A percentile compares a stretch with the other conserved stretches of the same genome.
These are phyloP conservation scores for Lasiosphaeria miniovina DNA, from an alignment of 495 filamentous ascomycete genomes.

Conservation along the genomic window DNA sequence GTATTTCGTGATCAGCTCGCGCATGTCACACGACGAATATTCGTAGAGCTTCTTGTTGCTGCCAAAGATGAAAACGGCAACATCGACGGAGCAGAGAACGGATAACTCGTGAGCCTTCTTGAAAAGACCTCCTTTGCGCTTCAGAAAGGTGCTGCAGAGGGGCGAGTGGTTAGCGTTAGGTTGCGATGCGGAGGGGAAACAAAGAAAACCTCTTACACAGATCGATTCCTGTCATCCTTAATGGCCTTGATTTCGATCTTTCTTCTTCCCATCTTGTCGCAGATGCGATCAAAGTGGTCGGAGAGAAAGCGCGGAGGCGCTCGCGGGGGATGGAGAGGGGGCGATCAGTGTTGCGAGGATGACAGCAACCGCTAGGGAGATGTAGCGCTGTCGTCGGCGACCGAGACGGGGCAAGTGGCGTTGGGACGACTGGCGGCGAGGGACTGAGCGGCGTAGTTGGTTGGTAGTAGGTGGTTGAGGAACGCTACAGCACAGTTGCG, in stretches of 20 bases:
- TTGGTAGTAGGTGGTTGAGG: background rate
- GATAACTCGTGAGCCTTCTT: constrained; percentile 99
- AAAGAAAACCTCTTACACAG: constrained; percentile 69
- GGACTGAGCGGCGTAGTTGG: background rate
- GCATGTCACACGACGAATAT: constrained; percentile 92
- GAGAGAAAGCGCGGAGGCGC: background rate
- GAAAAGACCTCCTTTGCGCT: constrained; percentile 97
- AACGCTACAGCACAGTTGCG: background rate
- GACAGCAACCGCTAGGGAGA: too few relatives aligned
- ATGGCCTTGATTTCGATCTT: constrained; percentile 99
- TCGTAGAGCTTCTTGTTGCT: constrained; percentile 98
- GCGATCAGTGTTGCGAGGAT: constrained; percentile 8
- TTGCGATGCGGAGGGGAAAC: constrained; percentile 8
- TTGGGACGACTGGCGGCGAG: background rate
- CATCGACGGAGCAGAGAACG: constrained; percentile 95
- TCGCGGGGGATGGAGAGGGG: constrained; percentile 2
- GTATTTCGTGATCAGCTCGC: constrained; percentile 79
- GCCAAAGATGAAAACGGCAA: constrained; percentile 97
- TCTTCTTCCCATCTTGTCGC: constrained; percentile 58
- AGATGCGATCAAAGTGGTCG: constrained; percentile 3
- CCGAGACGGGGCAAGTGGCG: constrained; percentile 1
- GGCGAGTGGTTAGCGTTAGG: constrained; percentile 34
- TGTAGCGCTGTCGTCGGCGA: background rate
- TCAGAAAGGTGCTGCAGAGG: constrained; percentile 81
- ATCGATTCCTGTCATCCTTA: constrained; percentile 98